Evolutionary conservation across 2,329 filamentous ascomycete genomes (phyloP).

Genomic region (Graphilbum ipis-grandicollis): DNA sequence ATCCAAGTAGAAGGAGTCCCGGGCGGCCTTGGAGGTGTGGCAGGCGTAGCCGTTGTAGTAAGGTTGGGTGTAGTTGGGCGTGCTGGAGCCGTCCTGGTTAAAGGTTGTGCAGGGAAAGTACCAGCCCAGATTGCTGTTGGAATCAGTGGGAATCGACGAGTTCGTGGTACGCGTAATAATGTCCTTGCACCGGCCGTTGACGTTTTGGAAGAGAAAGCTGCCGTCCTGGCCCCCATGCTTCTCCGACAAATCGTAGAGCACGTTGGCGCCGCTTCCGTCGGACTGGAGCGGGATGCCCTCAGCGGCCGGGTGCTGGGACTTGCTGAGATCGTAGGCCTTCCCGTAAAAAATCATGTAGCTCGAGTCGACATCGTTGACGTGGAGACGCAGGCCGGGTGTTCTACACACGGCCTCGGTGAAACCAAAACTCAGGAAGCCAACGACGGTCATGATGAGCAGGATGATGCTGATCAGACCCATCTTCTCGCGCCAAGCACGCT

Average conservation of each 20-base stretch:
- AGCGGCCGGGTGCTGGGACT: constrained; percentile 63
- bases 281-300: constrained; percentile 48
- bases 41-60: constrained; percentile 79
- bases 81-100: constrained; percentile 79
- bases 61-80: constrained; percentile 54
- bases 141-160: constrained; percentile 68
- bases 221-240: constrained; percentile 80
- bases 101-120: constrained; percentile 89
- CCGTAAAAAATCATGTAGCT: constrained; percentile 97
- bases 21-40: constrained; percentile 56
- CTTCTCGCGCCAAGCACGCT: constrained; percentile 93
- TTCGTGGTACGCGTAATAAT: constrained; percentile 55
- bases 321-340: constrained; percentile 65
- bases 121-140: constrained; percentile 64
- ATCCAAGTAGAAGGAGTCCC: constrained; percentile 56
- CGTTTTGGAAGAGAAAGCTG: constrained; percentile 95
- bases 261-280: constrained; percentile 45
- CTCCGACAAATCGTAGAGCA: constrained; percentile 70
- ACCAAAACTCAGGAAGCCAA: constrained; percentile 92
- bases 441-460: constrained; percentile 66
- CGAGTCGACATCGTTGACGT: constrained; percentile 60
- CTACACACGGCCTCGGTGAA: constrained; percentile 84
- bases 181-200: constrained; percentile 91
- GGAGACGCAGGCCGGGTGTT: constrained; percentile 51
- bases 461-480: constrained; percentile 95